Conservation (phyloP, 768 basidiomycete genomes). For the Russula ochroleuca region DNA sequence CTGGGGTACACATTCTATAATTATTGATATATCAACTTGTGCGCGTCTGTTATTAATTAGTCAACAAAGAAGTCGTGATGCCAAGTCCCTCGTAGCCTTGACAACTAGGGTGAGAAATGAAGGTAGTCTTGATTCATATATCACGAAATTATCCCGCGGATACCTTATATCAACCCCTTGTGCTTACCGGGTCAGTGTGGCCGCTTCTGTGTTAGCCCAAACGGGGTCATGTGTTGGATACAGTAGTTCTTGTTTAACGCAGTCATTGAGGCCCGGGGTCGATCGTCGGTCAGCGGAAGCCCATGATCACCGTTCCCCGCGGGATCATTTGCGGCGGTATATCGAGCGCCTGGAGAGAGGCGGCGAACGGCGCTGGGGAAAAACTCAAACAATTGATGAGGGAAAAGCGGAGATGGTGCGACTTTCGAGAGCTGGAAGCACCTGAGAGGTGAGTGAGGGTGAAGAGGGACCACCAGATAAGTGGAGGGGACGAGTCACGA, state of each 20-base stretch:
- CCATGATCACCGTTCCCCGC: constrained; percentile 11
- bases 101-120: constrained; percentile 15
- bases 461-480: neutral
- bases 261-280: neutral
- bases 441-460: neutral
- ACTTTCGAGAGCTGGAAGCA: neutral
- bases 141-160: neutral
- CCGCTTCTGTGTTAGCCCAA: neutral
- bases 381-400: neutral
- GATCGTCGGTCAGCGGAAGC: constrained; percentile 16
- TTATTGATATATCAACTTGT: neutral
- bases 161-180: neutral
- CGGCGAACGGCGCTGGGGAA: neutral
- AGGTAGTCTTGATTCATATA: neutral
- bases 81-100: constrained; percentile 14
- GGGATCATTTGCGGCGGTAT: constrained; percentile 16
- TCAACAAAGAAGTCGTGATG: constrained; percentile 8
- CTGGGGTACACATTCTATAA: neutral
- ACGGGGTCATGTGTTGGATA: neutral
- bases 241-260: neutral
- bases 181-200: neutral
- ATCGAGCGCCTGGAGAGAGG: constrained; percentile 8
- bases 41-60: neutral
- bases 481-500: neutral
- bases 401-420: neutral